Percentiles rank a stretch among this genome's conserved stretches.
Conservation (phyloP, 2,329 filamentous ascomycete species). For the Pseudonectria foliicola region DNA sequence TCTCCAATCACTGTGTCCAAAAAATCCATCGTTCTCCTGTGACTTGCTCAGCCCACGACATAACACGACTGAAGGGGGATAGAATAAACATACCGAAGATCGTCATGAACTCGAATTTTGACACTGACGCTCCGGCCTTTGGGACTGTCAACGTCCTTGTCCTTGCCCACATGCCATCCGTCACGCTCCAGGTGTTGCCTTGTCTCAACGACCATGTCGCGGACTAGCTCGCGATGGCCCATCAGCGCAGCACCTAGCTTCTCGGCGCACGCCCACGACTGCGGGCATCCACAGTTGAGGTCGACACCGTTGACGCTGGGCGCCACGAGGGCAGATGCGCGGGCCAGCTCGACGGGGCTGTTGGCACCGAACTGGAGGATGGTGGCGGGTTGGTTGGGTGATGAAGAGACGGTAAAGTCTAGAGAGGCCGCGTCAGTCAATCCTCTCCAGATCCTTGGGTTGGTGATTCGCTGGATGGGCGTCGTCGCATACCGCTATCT, state of each 20-base stretch:
- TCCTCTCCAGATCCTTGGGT: neutral
- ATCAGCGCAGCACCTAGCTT: slow-evolving; percentile 63
- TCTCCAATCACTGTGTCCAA: slow-evolving; percentile 54
- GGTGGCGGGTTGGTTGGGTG: slow-evolving; percentile 46
- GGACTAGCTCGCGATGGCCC: slow-evolving; percentile 56
- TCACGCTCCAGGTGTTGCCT: slow-evolving; percentile 43
- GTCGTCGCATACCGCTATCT: slow-evolving; percentile 43
- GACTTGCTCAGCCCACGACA: neutral
- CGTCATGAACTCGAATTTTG: slow-evolving; percentile 62
- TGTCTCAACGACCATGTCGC: slow-evolving; percentile 55
- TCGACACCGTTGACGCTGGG: slow-evolving; percentile 60
- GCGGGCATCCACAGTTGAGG: slow-evolving; percentile 67
- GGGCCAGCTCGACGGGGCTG: slow-evolving; percentile 51
- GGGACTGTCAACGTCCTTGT: slow-evolving; percentile 35
- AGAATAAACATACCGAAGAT: slow-evolving; percentile 39
- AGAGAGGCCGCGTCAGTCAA: neutral
- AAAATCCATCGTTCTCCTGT: slow-evolving; percentile 52
- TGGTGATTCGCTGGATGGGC: no score
- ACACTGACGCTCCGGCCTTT: slow-evolving; percentile 56
- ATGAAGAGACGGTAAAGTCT: slow-evolving; percentile 57
- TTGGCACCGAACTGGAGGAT: slow-evolving; percentile 63
- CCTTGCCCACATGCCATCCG: slow-evolving; percentile 44
- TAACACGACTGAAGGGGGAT: neutral
- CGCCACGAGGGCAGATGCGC: slow-evolving; percentile 54
- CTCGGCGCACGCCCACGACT: slow-evolving; percentile 65